Evolutionary conservation across 208 protist genomes (phyloP).

Genomic region (Polymyxa betae): DNA sequence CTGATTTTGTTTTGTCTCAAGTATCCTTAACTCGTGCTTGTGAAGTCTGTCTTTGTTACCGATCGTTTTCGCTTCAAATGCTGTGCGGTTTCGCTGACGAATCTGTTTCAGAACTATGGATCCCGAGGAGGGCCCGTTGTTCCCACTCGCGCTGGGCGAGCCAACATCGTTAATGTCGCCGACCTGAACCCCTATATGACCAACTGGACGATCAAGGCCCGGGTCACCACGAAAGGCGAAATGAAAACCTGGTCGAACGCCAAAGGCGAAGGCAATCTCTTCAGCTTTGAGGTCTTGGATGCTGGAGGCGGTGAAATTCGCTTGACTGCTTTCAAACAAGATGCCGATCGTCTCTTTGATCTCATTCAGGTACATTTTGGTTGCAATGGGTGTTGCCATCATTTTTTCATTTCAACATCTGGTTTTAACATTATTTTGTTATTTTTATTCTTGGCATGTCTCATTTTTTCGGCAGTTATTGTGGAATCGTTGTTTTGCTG

Average conservation of each 20-base stretch:
- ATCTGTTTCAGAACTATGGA: not conserved
- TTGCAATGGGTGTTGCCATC: not conserved
- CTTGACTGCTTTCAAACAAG: slow-evolving; percentile 30
- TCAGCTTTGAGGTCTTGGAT: slow-evolving; percentile 60
- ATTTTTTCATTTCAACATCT: too few species aligned
- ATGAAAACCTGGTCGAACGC: slow-evolving; percentile 58
- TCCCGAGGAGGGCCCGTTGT: not conserved
- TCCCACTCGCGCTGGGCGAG: not conserved
- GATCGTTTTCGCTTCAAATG: too few species aligned
- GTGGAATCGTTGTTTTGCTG: too few species aligned
- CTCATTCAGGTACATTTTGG: not conserved
- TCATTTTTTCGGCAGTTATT: too few species aligned
- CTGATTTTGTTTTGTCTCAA: too few species aligned
- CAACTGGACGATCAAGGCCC: slow-evolving; percentile 57
- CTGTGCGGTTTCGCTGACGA: too few species aligned
- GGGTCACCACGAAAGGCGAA: slow-evolving; percentile 56
- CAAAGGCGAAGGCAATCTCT: slow-evolving; percentile 60
- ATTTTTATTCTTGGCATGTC: too few species aligned
- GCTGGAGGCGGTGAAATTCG: slow-evolving; percentile 37
- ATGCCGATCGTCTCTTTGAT: slow-evolving; percentile 18
- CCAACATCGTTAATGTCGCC: not conserved
- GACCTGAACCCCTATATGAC: slow-evolving; percentile 44
- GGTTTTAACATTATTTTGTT: too few species aligned
- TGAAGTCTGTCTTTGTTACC: too few species aligned
- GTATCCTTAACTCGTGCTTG: too few species aligned